Evolutionary conservation across 495 filamentous ascomycete species (phyloP).

Genomic region (Penicillium simplicissimum): DNA sequence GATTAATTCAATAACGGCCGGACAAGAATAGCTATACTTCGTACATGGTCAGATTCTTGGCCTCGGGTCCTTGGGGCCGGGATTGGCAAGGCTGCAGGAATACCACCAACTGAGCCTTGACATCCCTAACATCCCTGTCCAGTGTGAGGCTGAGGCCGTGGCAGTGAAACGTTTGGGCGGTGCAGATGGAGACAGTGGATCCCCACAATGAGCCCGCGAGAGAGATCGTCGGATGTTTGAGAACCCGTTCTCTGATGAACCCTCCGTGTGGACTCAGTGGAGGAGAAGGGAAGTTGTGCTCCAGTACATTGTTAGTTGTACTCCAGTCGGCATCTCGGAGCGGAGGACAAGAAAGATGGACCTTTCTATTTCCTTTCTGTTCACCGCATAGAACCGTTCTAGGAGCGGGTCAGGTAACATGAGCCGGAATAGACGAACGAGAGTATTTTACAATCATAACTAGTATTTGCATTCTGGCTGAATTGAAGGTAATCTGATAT

Average conservation of each 20-base stretch:
- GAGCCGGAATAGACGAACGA: neutral
- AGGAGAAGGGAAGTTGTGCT: neutral
- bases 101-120: neutral
- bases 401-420: conserved; percentile 14
- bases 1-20: neutral
- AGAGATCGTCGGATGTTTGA: conserved; percentile 25
- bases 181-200: conserved; percentile 24
- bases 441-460: neutral
- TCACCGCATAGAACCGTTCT: neutral
- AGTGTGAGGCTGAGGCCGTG: conserved; percentile 29
- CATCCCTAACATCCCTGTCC: conserved; percentile 1
- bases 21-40: conserved; percentile 5
- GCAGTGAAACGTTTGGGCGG: conserved; percentile 31
- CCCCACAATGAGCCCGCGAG: conserved; percentile 14
- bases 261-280: conserved; percentile 7
- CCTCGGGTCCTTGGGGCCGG: neutral
- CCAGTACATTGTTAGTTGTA: neutral
- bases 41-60: neutral
- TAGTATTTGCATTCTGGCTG: neutral
- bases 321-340: neutral
- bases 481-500: neutral
- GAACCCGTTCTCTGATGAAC: conserved; percentile 21
- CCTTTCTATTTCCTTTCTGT: neutral
- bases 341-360: conserved; percentile 4
- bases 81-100: neutral